Evolutionary conservation across 768 basidiomycete species (phyloP).

Genomic region (Russula sp.): DNA sequence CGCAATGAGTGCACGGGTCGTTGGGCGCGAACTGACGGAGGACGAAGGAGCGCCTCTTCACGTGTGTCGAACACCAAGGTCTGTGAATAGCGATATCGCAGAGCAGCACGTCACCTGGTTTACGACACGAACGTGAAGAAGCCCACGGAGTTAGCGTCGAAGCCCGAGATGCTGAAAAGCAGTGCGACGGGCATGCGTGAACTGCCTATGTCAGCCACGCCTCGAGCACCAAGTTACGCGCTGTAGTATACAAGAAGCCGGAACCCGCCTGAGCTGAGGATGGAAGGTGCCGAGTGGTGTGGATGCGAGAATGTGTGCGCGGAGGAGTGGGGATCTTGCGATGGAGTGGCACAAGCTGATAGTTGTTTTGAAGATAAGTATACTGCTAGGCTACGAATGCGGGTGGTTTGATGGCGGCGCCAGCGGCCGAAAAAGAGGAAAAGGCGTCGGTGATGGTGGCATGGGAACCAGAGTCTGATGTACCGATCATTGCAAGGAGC

Average conservation of each 20-base stretch:
- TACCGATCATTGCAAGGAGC: constrained; percentile 54
- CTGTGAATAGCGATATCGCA: constrained; percentile 86
- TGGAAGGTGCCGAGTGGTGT: constrained; percentile 39
- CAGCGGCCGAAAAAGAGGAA: not conserved
- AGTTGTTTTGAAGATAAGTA: constrained; percentile 83
- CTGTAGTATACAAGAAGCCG: constrained; percentile 73
- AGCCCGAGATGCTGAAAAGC: constrained; percentile 83
- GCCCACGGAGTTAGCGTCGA: constrained; percentile 86
- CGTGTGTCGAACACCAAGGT: constrained; percentile 78
- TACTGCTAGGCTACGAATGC: constrained; percentile 19
- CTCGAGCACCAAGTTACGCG: constrained; percentile 63
- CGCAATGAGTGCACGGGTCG: constrained; percentile 57
- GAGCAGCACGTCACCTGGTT: constrained; percentile 65
- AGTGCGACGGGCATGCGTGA: constrained; percentile 59
- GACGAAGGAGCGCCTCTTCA: constrained; percentile 26
- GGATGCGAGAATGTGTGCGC: constrained; percentile 42
- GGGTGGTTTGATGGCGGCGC: not conserved
- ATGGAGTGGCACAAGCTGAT: too few relatives aligned
- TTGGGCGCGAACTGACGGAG: constrained; percentile 53
- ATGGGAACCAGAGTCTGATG: constrained; percentile 61
- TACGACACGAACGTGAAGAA: constrained; percentile 72
- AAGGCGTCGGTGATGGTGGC: not conserved
- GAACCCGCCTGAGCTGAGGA: constrained; percentile 85
- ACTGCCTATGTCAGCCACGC: constrained; percentile 48
- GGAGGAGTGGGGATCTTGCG: constrained; percentile 55